Percentiles rank a stretch among this genome's conserved stretches.
These are phyloP conservation scores for Euclidium syriacum DNA, from an alignment of 345 rosid genomes.

Conservation along the genomic window DNA sequence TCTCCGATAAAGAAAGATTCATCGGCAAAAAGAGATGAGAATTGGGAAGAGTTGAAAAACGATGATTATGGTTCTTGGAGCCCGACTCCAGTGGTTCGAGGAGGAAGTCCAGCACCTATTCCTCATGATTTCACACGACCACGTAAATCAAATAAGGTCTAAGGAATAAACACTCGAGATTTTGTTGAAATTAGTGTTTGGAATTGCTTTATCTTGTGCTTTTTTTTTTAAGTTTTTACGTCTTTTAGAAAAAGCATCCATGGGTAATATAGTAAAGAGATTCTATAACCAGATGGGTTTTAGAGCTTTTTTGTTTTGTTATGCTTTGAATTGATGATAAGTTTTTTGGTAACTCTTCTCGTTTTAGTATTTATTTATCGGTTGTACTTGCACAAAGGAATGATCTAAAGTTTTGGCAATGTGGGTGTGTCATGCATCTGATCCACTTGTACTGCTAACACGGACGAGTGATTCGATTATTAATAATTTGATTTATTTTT, in stretches of 20 bases:
- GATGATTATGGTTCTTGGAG: not conserved
- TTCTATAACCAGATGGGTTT: not conserved
- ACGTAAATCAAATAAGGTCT: too few relatives aligned
- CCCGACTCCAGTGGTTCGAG: not conserved
- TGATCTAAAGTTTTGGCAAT: not conserved
- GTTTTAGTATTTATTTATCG: too few relatives aligned
- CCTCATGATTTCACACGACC: too few relatives aligned
- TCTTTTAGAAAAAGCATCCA: too few relatives aligned
- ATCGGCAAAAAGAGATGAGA: not conserved
- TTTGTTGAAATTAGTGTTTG: too few relatives aligned
- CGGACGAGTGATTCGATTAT: not conserved
- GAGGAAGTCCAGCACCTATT: not conserved
- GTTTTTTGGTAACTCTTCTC: not conserved
- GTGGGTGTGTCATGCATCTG: not conserved
- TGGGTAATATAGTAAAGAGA: not conserved
- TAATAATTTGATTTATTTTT: not conserved
- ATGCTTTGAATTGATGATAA: not conserved
- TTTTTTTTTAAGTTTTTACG: too few relatives aligned
- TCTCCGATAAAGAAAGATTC: not conserved
- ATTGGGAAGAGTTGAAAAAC: too few relatives aligned
- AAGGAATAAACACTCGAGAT: too few relatives aligned
- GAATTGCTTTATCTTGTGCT: too few relatives aligned
- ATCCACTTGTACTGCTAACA: not conserved
- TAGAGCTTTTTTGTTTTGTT: not conserved
- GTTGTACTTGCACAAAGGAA: not conserved